phyloP scores from a whole-genome alignment of 371 early-diverging fungal species.

The Smittium mucronatum region DNA sequence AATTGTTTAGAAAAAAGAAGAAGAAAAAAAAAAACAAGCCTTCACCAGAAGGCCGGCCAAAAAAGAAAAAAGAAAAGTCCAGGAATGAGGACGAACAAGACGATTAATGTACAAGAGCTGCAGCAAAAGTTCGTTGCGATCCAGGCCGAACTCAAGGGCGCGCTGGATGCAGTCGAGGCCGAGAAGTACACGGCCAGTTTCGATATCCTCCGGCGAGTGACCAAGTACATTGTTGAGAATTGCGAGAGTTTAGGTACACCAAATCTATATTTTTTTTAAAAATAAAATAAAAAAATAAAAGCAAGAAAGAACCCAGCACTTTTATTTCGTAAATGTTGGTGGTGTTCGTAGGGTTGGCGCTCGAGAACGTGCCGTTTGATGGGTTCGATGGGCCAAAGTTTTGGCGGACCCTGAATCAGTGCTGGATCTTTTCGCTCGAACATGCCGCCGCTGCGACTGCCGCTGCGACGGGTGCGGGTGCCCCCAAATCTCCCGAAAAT shows the following conservation, averaged over 20 bases:
- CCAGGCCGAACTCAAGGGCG: constrained; percentile 42
- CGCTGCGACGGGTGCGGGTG: no score
- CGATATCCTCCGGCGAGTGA: constrained; percentile 53
- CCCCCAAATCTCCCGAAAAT: no score
- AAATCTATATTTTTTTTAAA: constrained; percentile 1
- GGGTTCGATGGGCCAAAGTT: constrained; percentile 49
- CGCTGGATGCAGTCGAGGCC: constrained; percentile 50
- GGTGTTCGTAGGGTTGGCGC: constrained; percentile 7
- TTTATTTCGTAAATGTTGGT: not conserved
- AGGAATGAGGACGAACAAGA: constrained; percentile 3
- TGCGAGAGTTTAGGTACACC: constrained; percentile 51
- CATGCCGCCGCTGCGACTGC: constrained; percentile 39
- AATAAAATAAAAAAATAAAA: not conserved
- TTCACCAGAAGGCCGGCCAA: no score
- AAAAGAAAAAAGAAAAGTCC: no score
- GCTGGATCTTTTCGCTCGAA: constrained; percentile 62
- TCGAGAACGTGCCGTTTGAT: constrained; percentile 16
- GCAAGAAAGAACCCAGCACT: not conserved
- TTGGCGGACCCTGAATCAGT: constrained; percentile 67
- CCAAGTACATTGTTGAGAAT: constrained; percentile 53
- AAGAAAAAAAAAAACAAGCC: no score
- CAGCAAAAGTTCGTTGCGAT: constrained; percentile 9
- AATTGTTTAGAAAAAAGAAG: no score
- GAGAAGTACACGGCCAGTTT: constrained; percentile 56
- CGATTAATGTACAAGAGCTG: not conserved